Base-by-base conservation (phyloP, 2,329 filamentous ascomycete genomes). In the Gliomastix tumulicola region DNA sequence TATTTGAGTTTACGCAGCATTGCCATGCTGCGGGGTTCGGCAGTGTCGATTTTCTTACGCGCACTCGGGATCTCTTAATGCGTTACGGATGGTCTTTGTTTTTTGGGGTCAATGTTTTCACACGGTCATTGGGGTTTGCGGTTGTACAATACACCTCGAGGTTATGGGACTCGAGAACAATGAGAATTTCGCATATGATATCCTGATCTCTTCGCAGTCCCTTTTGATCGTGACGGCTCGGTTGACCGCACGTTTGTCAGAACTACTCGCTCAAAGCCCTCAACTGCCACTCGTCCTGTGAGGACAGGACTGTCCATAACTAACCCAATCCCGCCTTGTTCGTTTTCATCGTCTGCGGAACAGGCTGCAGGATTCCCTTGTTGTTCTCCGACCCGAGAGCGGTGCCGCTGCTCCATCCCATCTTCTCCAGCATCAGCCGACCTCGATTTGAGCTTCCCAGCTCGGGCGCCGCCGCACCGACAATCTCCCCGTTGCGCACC, bases 331-430 rank as follows among this genome's bases (percentile, higher is more conserved):
- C 92, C 17, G 87, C 83, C 55, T 88, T 94, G 9, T 77, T 80
- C 25, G 79, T 85, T 64, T 94, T 95, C 48, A 98, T 84, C 19
- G 92, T 77, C 45, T 95, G 89, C 19, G 79, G 73, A 18, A 98
- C 84, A 1, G 90, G 90, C 42, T 87, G 78, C 44, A 94, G 61
- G 36, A 95, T 92, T 21, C 92, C 92, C 58, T 92, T 86, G 57
- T 94, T 95, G 44, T 94, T 80, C 2, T 68, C 55, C 10, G 85
- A 78, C 36, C 92, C 92, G 2, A 98, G 71, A 2, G 84, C 85
- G 53, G 82, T 94, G 6, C 92, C 92, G 36, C 73, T 82, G 42
- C 76, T 84, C 89, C 92, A 98, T 4, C 92, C 92, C 92, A 97
- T 97, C 63, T 92, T 97, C 63, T 94, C 88, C 44, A 98, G 63